Evolutionary conservation across 2,329 filamentous ascomycete species (phyloP).

Genomic region (Aquanectria penicillioides): DNA sequence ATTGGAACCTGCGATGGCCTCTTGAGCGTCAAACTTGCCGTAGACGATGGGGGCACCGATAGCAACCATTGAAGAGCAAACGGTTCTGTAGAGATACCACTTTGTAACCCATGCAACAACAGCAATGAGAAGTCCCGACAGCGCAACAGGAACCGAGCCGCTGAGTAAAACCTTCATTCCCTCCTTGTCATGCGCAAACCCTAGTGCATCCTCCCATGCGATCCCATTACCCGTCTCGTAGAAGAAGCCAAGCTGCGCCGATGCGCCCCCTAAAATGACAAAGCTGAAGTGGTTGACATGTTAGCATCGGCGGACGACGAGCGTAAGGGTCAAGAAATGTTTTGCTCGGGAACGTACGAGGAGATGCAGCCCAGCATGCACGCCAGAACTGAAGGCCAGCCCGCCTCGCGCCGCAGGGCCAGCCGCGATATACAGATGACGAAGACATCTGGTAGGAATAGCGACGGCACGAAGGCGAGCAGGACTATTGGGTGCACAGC

Average conservation of each 20-base stretch:
- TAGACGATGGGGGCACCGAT: conserved; percentile 31
- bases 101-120: conserved; percentile 39
- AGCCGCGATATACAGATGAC: conserved; percentile 40
- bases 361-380: conserved; percentile 38
- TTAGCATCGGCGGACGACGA: background rate
- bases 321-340: background rate
- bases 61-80: conserved; percentile 33
- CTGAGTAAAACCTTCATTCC: conserved; percentile 46
- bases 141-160: conserved; percentile 39
- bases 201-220: conserved; percentile 43
- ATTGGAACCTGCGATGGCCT: background rate
- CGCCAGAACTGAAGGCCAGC: conserved; percentile 34
- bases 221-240: conserved; percentile 45
- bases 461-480: conserved; percentile 43
- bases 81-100: conserved; percentile 34
- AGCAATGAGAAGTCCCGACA: conserved; percentile 35
- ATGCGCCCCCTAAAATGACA: conserved; percentile 42
- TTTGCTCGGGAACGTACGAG: conserved; percentile 40
- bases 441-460: conserved; percentile 41
- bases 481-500: conserved; percentile 36
- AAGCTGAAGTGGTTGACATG: conserved; percentile 26
- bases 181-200: conserved; percentile 43
- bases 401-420: conserved; percentile 40
- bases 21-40: conserved; percentile 27
- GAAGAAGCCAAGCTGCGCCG: conserved; percentile 47